Evolutionary conservation across 2,329 filamentous ascomycete genomes (phyloP).

Genomic region (Trichoderma afroharzianum): DNA sequence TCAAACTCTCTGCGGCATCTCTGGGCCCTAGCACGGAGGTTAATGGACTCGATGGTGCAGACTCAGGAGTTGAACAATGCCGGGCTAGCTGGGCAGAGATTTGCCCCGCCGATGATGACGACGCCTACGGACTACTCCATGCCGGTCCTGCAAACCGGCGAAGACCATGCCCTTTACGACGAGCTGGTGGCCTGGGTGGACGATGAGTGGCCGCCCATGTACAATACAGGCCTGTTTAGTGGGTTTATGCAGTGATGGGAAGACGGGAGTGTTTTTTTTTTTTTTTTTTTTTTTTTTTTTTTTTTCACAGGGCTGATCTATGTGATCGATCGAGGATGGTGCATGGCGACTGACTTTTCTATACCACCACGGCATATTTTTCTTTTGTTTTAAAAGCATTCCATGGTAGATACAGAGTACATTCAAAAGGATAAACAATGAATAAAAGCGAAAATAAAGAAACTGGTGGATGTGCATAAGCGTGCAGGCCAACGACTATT

Average conservation of each 20-base stretch:
- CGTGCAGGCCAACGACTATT: neutral
- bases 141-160: conserved; percentile 29
- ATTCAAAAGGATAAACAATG: neutral
- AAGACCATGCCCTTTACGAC: conserved; percentile 32
- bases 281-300: neutral
- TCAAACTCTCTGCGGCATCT: conserved; percentile 38
- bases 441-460: neutral
- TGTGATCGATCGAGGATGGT: neutral
- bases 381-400: neutral
- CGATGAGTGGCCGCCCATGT: conserved; percentile 34
- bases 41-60: conserved; percentile 27
- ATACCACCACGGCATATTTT: neutral
- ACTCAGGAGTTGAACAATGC: conserved; percentile 17
- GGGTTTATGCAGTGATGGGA: neutral
- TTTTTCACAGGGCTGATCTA: neutral
- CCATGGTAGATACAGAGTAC: neutral
- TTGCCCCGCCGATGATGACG: conserved; percentile 24
- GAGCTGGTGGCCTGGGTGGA: conserved; percentile 39
- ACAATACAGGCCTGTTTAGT: conserved; percentile 25
- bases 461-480: neutral
- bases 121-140: conserved; percentile 26
- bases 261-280: neutral
- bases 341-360: neutral
- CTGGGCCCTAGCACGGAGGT: conserved; percentile 33
- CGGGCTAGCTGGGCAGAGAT: conserved; percentile 21